A percentile compares a stretch with the other conserved stretches of the same genome.
phyloP scores from a whole-genome alignment of 129 eudicot species.

The Solidago caesia region DNA sequence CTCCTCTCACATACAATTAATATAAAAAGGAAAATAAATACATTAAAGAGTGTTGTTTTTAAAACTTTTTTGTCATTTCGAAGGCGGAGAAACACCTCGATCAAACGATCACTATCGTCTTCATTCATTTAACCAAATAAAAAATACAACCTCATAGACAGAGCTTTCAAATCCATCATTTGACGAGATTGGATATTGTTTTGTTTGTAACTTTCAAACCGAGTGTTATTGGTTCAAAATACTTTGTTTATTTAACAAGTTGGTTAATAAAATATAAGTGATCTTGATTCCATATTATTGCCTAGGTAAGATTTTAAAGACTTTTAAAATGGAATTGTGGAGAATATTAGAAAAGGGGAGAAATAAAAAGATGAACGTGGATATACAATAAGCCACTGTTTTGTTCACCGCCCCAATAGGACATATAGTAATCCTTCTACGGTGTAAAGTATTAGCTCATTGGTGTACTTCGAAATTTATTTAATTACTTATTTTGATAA shows the following conservation, averaged over 20 bases:
- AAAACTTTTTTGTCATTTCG: too few relatives aligned
- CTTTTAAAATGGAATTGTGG: constrained; percentile 2
- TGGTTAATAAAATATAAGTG: not conserved
- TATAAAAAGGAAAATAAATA: too few relatives aligned
- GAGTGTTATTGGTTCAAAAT: not conserved
- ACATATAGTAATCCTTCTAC: constrained; percentile 21
- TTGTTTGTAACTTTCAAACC: too few relatives aligned
- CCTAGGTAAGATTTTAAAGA: not conserved
- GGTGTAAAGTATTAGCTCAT: constrained; percentile 31
- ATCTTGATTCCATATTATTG: not conserved
- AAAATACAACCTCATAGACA: not conserved
- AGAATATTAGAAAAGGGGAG: constrained; percentile 13
- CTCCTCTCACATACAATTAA: too few relatives aligned
- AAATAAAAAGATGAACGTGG: constrained; percentile 31
- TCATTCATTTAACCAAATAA: too few relatives aligned
- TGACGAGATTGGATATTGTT: too few relatives aligned
- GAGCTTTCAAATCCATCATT: not conserved
- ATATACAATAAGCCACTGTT: constrained; percentile 16
- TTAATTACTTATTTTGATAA: not conserved
- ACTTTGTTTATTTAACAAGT: not conserved
- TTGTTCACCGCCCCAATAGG: constrained; percentile 36
- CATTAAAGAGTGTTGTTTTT: too few relatives aligned
- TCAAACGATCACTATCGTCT: too few relatives aligned
- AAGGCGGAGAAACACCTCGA: too few relatives aligned
- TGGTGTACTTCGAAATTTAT: constrained; percentile 7